Evolutionary conservation across 2,329 filamentous ascomycete genomes (phyloP).

Genomic region (Botrytis hyacinthi): DNA sequence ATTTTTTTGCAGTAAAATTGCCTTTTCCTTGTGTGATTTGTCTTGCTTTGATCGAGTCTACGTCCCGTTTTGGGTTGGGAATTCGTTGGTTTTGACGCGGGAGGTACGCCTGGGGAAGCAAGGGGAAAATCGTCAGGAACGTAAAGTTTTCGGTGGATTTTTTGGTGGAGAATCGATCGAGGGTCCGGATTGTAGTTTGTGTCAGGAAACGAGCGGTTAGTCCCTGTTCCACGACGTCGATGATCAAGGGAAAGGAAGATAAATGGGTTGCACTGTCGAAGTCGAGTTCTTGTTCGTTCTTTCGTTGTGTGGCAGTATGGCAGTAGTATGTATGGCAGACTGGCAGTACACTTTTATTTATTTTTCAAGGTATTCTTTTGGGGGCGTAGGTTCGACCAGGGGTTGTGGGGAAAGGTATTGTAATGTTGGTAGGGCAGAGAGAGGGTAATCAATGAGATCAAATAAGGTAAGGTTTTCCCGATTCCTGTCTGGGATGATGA

Average conservation of each 20-base stretch:
- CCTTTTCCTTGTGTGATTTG: constrained; percentile 24
- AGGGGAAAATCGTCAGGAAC: constrained; percentile 33
- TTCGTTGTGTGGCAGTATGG: constrained; percentile 9
- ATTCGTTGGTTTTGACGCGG: constrained; percentile 22
- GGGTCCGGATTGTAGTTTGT: constrained; percentile 21
- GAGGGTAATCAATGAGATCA: neutral
- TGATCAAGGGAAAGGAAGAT: constrained; percentile 20
- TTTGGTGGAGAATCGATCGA: constrained; percentile 20
- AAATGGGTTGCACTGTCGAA: constrained; percentile 13
- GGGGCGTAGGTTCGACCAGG: constrained; percentile 7
- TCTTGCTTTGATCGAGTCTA: constrained; percentile 29
- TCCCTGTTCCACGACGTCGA: constrained; percentile 22
- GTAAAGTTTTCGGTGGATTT: constrained; percentile 24
- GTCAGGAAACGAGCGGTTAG: constrained; percentile 20
- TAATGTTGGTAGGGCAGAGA: constrained; percentile 18
- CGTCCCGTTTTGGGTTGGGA: constrained; percentile 26
- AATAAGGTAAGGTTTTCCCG: neutral
- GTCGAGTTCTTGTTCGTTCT: constrained; percentile 1
- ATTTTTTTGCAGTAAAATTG: constrained; percentile 28
- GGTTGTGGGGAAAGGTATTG: constrained; percentile 9
- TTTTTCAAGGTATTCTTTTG: neutral
- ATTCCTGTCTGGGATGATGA: constrained; percentile 14
- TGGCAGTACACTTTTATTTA: neutral
- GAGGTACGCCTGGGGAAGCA: constrained; percentile 32
- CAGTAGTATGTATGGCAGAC: neutral